Evolutionary conservation across 2,329 filamentous ascomycete species (phyloP), one percentile per base, ranked within the genome.

Genomic region (Proliferodiscus dingleyae): DNA sequence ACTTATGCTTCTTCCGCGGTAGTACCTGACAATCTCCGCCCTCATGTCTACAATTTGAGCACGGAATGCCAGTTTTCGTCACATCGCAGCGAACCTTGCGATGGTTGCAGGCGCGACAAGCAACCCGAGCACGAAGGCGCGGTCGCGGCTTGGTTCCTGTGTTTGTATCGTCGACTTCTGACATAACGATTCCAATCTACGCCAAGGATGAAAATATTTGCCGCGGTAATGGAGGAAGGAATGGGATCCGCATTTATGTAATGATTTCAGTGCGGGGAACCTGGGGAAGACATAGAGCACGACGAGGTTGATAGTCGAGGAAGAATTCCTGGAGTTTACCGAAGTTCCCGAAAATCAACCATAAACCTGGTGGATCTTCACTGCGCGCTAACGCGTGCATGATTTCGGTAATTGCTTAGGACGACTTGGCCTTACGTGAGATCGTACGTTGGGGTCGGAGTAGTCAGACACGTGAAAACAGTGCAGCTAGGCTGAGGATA

Each of bases 1-100:
- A 45, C 46, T 42, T 37, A 38, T 49, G 43, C 38, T 47, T 50
- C 41, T 50, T 50, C 18, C 47, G 47, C 28, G 47, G 47, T 22
- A 50, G 19, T 2, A 50, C 47, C 36, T 50, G 43, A 18, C 47
- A 50, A 5, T 23, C 33, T 15, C 34, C 40, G 11, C 26, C 16
- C 22, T 50, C 47, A 36, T 50, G 43, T 13, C 32, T 15, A 22
- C 47, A 50, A 40, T 50, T 50, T 15, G 47, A 50, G 30, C 47
- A 50, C 24, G 47, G 47, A 28, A 44, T 46, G n/a, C 47, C 47
- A 2, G 44, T 44, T 24, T 32, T 32, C 10, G 47, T 50, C 29
- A 50, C 47, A 34, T 47, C 44, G 26, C 47, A 50, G 33, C 47
- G 47, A 2, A 50, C 47, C 16, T 50, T 50, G 3, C 47, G 39